Evolutionary conservation across 306 rosid genomes (phyloP).

Genomic region (Acmispon strigosus): DNA sequence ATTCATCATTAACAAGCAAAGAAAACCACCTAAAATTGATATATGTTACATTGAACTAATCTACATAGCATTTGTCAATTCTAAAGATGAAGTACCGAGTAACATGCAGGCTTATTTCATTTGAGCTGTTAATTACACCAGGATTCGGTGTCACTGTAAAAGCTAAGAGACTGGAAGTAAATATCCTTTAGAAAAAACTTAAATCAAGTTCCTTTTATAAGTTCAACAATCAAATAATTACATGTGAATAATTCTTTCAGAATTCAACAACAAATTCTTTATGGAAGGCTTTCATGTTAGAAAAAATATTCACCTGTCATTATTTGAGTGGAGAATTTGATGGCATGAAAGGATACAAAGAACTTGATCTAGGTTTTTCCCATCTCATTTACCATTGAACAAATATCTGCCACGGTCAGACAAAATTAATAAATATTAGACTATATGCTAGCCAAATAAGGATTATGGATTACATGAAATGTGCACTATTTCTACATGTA

Average conservation of each 20-base stretch:
- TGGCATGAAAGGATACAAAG: too few relatives aligned
- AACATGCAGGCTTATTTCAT: background rate
- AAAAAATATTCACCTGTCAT: too few relatives aligned
- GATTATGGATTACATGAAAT: conserved; percentile 6
- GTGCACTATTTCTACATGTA: conserved; percentile 25
- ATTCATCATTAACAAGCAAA: conserved; percentile 13
- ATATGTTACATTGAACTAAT: background rate
- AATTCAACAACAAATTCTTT: too few relatives aligned
- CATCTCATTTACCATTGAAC: background rate
- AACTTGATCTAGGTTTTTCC: too few relatives aligned
- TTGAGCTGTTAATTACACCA: background rate
- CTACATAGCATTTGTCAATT: too few relatives aligned
- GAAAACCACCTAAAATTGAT: background rate
- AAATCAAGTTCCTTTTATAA: too few relatives aligned
- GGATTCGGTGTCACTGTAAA: background rate
- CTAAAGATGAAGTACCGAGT: background rate
- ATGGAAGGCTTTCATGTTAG: too few relatives aligned
- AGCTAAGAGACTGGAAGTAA: background rate
- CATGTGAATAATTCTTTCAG: too few relatives aligned
- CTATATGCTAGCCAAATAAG: background rate
- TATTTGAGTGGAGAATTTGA: too few relatives aligned
- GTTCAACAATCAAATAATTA: too few relatives aligned
- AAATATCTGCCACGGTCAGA: background rate
- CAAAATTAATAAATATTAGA: background rate
- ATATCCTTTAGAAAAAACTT: background rate